Evolutionary conservation across 495 filamentous ascomycete genomes (phyloP), one percentile per base, ranked within the genome.

Genomic region (Xylaria grammica): DNA sequence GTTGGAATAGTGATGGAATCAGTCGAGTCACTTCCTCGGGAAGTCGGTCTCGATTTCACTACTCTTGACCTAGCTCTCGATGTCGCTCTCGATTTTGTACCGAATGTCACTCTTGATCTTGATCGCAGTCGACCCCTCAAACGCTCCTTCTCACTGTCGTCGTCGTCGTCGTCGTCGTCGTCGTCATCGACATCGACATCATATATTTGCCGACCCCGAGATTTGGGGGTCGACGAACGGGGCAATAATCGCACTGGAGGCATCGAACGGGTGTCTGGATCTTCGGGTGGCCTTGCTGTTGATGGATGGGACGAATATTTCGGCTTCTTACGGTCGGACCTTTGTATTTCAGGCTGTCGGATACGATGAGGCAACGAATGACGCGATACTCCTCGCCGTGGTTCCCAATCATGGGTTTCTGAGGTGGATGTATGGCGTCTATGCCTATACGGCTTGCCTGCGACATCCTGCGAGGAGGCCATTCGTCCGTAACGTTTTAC

Each of bases 331-430:
- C 68, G 66, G 72, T 61, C 68, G 45, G 65, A 62, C 64, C 69
- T 72, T 63, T 60, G 68, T 73, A 73, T 63, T 63, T 73, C 70
- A 65, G 67, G 71, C 67, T 61, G 66, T 74, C 66, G 65, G 59
- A 62, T 50, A 67, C 66, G 70, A 66, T 70, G 78, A 77, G 78
- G 80, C 78, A 78, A 68, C 70, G 76, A 76, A 74, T 72, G 73
- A 66, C 73, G 69, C 54, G 60, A 67, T 63, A 69, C 69, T 60
- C 70, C 72, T 68, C 70, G 56, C 65, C 49, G 69, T 56, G 67
- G 65, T 60, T 75, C 65, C 80, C 80, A 81, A 78, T 81, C 76
- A 74, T 71, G 71, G 67, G 69, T 61, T 66, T 59, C 60, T 57
- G 74, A 73, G 54, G 72, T 56, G 66, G 71, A 70, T 53, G 69